Percentiles rank a stretch among this genome's conserved stretches.
phyloP scores from a whole-genome alignment of 805 yeast species.

The Suhomyces pyralidae region DNA sequence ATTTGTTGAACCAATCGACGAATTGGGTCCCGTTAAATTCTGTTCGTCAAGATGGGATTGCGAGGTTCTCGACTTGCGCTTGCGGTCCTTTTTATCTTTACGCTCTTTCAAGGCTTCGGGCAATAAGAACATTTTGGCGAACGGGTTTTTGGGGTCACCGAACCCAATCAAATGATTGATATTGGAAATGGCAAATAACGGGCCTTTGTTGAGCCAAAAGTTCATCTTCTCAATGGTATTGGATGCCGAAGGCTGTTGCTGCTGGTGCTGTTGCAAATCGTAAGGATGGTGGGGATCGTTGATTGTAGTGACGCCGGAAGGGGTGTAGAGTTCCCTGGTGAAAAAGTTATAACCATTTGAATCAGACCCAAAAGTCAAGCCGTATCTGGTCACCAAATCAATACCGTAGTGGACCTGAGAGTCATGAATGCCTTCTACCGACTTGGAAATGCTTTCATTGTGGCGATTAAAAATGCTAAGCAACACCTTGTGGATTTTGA shows the following conservation, averaged over 20 bases:
- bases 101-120: constrained; percentile 71
- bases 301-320: constrained; percentile 25
- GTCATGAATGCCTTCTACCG: constrained; percentile 32
- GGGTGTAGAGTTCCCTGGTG: constrained; percentile 39
- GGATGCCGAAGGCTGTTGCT: constrained; percentile 14
- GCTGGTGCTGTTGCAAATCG: constrained; percentile 27
- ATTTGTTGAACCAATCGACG: constrained; percentile 3
- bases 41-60: constrained; percentile 13
- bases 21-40: neutral
- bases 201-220: constrained; percentile 75
- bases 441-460: constrained; percentile 9
- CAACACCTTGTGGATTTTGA: constrained; percentile 66
- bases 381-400: constrained; percentile 62
- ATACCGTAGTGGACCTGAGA: constrained; percentile 52
- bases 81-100: constrained; percentile 67
- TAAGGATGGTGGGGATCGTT: constrained; percentile 35
- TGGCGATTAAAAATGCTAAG: constrained; percentile 42
- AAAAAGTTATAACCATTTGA: constrained; percentile 63
- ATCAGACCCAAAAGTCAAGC: constrained; percentile 66
- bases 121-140: constrained; percentile 68
- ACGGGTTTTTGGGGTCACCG: constrained; percentile 73
- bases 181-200: constrained; percentile 73
- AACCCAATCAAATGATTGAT: constrained; percentile 73
- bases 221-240: constrained; percentile 49
- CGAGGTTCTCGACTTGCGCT: constrained; percentile 42